phyloP scores from a whole-genome alignment of 345 rosid genomes.

The Psidium friedrichsthalianum region DNA sequence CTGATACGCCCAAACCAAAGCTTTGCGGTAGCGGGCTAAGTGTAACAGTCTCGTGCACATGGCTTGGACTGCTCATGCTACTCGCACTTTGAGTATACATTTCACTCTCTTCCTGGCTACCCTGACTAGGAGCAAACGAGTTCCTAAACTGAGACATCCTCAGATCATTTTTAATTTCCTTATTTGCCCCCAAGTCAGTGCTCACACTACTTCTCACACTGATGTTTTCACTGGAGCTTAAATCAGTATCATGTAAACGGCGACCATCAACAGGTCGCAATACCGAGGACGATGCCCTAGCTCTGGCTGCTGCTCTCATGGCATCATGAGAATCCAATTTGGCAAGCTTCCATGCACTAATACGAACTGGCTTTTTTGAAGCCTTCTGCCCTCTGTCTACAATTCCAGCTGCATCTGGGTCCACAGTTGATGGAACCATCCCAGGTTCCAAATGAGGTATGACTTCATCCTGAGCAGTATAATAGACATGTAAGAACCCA shows the following conservation, averaged over 20 bases:
- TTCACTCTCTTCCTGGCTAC: constrained; percentile 83
- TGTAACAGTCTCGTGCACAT: constrained; percentile 59
- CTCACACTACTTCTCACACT: constrained; percentile 84
- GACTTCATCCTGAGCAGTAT: constrained; percentile 70
- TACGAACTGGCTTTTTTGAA: constrained; percentile 62
- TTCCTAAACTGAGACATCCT: constrained; percentile 36
- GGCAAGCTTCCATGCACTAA: constrained; percentile 92
- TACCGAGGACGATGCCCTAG: constrained; percentile 95
- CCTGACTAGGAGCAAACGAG: constrained; percentile 81
- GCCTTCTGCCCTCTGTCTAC: constrained; percentile 54
- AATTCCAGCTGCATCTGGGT: constrained; percentile 78
- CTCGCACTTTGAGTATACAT: constrained; percentile 75
- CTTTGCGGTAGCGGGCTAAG: constrained; percentile 74
- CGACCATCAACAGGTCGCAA: constrained; percentile 61
- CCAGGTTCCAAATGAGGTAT: constrained; percentile 92
- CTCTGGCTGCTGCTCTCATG: constrained; percentile 85
- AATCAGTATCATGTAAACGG: constrained; percentile 43
- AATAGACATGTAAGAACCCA: background rate
- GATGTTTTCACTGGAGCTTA: constrained; percentile 72
- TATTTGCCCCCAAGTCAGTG: constrained; percentile 50
- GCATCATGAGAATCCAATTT: constrained; percentile 80
- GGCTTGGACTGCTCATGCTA: constrained; percentile 91
- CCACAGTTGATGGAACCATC: constrained; percentile 90
- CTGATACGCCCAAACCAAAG: constrained; percentile 26
- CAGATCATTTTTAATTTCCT: constrained; percentile 49